These are phyloP conservation scores for Saprolegnia parasitica DNA, from an alignment of 352 stramenopile species.

Conservation along the genomic window DNA sequence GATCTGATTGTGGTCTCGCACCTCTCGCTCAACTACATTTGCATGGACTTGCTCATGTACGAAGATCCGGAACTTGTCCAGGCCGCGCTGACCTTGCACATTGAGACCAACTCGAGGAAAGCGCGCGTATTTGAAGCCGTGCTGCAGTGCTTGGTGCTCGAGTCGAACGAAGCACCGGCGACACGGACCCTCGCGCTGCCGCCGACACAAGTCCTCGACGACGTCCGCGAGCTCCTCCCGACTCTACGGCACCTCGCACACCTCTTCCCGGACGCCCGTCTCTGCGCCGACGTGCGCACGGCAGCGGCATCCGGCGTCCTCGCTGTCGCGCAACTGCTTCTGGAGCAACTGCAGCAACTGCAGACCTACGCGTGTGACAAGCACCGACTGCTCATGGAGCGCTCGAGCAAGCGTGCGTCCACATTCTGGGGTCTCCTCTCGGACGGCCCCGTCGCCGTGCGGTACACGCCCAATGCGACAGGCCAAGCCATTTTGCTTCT, in stretches of 20 bases:
- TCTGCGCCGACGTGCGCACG: neutral
- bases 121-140: slow-evolving; percentile 6
- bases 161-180: neutral
- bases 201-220: neutral
- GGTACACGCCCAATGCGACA: neutral
- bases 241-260: neutral
- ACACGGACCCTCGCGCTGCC: neutral
- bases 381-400: neutral
- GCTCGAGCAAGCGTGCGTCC: neutral
- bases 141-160: neutral
- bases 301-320: neutral
- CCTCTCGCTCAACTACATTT: slow-evolving; percentile 10
- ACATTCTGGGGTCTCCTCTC: slow-evolving; percentile 13
- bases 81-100: neutral
- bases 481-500: slow-evolving; percentile 7
- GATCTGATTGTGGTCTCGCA: slow-evolving; percentile 11
- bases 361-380: neutral
- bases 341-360: neutral
- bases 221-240: slow-evolving; percentile 1
- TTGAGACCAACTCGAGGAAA: slow-evolving; percentile 10
- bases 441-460: neutral
- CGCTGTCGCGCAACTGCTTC: neutral
- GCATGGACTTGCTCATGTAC: slow-evolving; percentile 21
- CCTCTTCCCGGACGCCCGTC: neutral
- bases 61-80: slow-evolving; percentile 5